Conservation (phyloP, 352 stramenopile species). For the Discostella stelligera region DNA sequence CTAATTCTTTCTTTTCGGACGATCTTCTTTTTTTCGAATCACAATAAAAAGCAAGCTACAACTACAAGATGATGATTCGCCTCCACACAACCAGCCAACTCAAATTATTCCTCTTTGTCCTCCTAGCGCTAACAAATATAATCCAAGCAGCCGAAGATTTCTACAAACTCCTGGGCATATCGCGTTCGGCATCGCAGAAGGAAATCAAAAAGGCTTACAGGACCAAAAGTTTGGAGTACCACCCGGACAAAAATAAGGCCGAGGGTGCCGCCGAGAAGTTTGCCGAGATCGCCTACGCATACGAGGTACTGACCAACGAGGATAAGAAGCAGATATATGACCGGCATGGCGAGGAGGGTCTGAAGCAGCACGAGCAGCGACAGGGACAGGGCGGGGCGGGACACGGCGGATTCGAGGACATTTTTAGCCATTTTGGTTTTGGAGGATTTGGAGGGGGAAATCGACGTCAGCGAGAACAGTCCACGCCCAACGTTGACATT, state of each 20-base stretch:
- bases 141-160: constrained; percentile 65
- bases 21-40: background rate
- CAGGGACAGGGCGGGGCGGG: constrained; percentile 44
- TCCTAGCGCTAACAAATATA: background rate
- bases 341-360: constrained; percentile 72
- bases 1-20: background rate
- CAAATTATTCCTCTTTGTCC: constrained; percentile 15
- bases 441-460: constrained; percentile 63
- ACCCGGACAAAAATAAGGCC: constrained; percentile 84
- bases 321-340: constrained; percentile 78
- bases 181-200: constrained; percentile 65
- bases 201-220: constrained; percentile 87
- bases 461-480: constrained; percentile 67
- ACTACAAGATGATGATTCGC: background rate
- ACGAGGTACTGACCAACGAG: constrained; percentile 81
- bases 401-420: constrained; percentile 76
- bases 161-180: constrained; percentile 87
- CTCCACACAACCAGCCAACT: background rate
- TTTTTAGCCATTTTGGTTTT: constrained; percentile 78
- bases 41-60: background rate
- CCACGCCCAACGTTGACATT: constrained; percentile 85
- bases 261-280: constrained; percentile 81
- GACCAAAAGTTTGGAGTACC: constrained; percentile 80
- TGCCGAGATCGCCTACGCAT: constrained; percentile 78
- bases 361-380: constrained; percentile 76